phyloP scores from a whole-genome alignment of 2,329 filamentous ascomycete genomes.

The Cladosporium sp. region DNA sequence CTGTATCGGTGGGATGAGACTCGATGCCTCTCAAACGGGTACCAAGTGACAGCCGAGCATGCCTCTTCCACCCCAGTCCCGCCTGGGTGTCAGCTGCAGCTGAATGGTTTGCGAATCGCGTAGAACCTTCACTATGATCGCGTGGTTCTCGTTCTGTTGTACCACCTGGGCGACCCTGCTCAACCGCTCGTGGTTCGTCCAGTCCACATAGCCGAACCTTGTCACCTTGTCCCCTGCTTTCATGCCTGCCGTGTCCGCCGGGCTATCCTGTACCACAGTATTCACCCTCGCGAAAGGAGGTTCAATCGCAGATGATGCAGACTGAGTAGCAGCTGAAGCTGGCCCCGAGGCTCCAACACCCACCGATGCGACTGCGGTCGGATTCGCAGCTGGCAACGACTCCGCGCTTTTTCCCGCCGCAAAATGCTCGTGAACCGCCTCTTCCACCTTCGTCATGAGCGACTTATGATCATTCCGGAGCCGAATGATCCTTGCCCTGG shows the following conservation, averaged over 20 bases:
- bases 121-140: conserved; percentile 61
- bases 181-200: conserved; percentile 77
- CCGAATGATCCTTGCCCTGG: conserved; percentile 78
- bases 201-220: conserved; percentile 78
- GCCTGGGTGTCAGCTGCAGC: conserved; percentile 67
- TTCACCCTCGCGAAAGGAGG: conserved; percentile 85
- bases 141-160: conserved; percentile 73
- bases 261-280: conserved; percentile 68
- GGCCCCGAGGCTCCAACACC: not conserved
- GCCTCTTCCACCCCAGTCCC: conserved; percentile 85
- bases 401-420: conserved; percentile 39
- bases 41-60: conserved; percentile 86
- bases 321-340: conserved; percentile 27
- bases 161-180: conserved; percentile 84
- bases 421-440: conserved; percentile 82
- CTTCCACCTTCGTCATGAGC: conserved; percentile 77
- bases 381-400: not conserved
- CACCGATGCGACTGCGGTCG: not conserved
- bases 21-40: conserved; percentile 54
- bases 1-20: not conserved
- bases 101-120: conserved; percentile 55
- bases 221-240: conserved; percentile 74
- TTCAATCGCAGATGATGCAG: conserved; percentile 36
- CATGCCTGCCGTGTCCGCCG: conserved; percentile 76
- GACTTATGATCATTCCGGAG: conserved; percentile 91